Percentiles rank a stretch among this genome's conserved stretches.
These are phyloP conservation scores for Cordyceps javanica DNA, from an alignment of 2,329 filamentous ascomycete species.

Conservation along the genomic window DNA sequence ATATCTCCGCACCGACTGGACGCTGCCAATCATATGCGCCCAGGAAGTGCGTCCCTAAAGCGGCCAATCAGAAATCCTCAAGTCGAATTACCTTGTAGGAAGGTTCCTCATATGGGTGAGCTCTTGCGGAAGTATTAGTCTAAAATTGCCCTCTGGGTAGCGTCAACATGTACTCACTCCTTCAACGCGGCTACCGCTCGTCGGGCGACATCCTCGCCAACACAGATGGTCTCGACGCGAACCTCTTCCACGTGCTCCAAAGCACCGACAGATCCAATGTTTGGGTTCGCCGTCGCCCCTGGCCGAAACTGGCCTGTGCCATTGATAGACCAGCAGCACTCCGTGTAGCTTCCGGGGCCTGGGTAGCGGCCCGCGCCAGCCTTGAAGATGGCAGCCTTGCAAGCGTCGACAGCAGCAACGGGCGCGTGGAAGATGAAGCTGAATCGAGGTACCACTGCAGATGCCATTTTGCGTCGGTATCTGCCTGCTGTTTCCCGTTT, in stretches of 20 bases:
- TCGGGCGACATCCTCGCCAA: slow-evolving; percentile 50
- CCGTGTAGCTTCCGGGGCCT: slow-evolving; percentile 45
- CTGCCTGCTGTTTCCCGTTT: background rate
- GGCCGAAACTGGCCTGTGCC: slow-evolving; percentile 64
- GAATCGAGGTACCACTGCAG: slow-evolving; percentile 16
- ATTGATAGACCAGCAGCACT: slow-evolving; percentile 43
- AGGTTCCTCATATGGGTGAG: slow-evolving; percentile 48
- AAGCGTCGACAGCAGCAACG: slow-evolving; percentile 34
- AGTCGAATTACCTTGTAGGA: slow-evolving; percentile 42
- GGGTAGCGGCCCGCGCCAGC: slow-evolving; percentile 51
- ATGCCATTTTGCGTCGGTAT: background rate
- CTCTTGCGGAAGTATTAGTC: slow-evolving; percentile 21
- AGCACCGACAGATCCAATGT: slow-evolving; percentile 51
- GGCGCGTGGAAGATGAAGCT: slow-evolving; percentile 48
- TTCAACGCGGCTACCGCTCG: slow-evolving; percentile 59
- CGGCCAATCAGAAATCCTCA: slow-evolving; percentile 38
- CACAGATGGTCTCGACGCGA: slow-evolving; percentile 56
- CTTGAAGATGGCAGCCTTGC: slow-evolving; percentile 51
- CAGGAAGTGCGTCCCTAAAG: no score
- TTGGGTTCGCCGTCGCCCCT: slow-evolving; percentile 53
- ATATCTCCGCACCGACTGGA: no score
- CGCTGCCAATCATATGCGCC: no score
- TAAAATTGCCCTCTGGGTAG: rapidly evolving
- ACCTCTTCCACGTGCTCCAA: slow-evolving; percentile 56
- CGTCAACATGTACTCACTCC: slow-evolving; percentile 38